Percentiles rank a stretch among this genome's conserved stretches.
Evolutionary conservation across 495 filamentous ascomycete species (phyloP).

Genomic region (Elaphomyces granulatus): DNA sequence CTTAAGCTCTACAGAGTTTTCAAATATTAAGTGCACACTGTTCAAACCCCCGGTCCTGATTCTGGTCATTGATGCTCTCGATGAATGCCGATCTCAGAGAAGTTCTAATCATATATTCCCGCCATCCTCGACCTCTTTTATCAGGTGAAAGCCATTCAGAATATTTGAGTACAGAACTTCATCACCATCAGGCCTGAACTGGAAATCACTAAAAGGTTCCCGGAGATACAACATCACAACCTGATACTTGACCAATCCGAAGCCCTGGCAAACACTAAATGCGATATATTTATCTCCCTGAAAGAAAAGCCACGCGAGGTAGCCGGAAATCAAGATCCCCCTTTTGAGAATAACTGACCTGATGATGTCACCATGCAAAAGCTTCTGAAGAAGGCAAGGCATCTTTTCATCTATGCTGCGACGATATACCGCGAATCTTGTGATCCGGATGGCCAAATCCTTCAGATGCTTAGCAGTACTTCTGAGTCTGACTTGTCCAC

Average conservation of each 20-base stretch:
- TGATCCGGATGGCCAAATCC: no score
- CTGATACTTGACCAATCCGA: background rate
- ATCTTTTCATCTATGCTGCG: constrained; percentile 31
- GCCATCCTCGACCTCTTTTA: constrained; percentile 3
- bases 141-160: background rate
- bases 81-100: constrained; percentile 8
- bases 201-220: constrained; percentile 10
- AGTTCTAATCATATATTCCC: no score
- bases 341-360: constrained; percentile 20
- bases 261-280: constrained; percentile 1
- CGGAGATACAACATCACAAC: background rate
- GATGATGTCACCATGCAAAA: constrained; percentile 9
- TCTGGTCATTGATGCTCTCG: constrained; percentile 10
- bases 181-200: constrained; percentile 25
- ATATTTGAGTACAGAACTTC: background rate
- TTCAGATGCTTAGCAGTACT: no score
- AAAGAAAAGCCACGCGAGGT: background rate
- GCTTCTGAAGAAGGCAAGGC: constrained; percentile 23
- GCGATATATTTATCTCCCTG: constrained; percentile 5
- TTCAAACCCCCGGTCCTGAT: constrained; percentile 1
- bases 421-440: constrained; percentile 30
- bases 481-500: no score
- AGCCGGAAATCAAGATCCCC: background rate
- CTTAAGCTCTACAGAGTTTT: constrained; percentile 24
- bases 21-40: constrained; percentile 12